These are phyloP conservation scores for Coemansia sp. DNA, from an alignment of 192 early-diverging fungal species.

Conservation along the genomic window DNA sequence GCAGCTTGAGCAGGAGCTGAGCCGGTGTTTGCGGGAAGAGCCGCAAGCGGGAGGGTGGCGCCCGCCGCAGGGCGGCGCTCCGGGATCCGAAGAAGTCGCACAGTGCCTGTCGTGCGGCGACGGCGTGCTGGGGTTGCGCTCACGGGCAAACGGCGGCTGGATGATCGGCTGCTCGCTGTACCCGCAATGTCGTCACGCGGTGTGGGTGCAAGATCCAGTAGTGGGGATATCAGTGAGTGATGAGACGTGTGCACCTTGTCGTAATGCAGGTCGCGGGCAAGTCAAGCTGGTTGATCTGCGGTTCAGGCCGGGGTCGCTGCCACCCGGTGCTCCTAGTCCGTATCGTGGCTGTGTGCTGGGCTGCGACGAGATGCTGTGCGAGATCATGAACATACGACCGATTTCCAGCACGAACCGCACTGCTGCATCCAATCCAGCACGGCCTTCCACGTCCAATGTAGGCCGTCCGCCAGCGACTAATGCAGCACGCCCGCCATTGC, in stretches of 20 bases:
- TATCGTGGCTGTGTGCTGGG: slow-evolving; percentile 38
- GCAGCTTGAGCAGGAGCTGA: slow-evolving; percentile 49
- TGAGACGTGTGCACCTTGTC: slow-evolving; percentile 30
- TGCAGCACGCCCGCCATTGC: no score
- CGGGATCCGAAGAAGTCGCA: slow-evolving; percentile 14
- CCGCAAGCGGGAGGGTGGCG: slow-evolving; percentile 11
- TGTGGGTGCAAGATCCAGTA: slow-evolving; percentile 46
- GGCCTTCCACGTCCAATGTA: no score
- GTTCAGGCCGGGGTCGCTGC: slow-evolving; percentile 27
- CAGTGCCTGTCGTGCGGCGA: slow-evolving; percentile 19
- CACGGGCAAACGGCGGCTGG: slow-evolving; percentile 14
- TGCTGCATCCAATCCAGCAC: no score
- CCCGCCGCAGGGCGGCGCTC: background rate
- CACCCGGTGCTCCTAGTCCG: slow-evolving; percentile 24
- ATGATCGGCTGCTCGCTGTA: slow-evolving; percentile 49
- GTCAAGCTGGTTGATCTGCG: slow-evolving; percentile 27
- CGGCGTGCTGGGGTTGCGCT: slow-evolving; percentile 10
- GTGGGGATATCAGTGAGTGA: slow-evolving; percentile 3
- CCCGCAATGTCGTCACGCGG: slow-evolving; percentile 42
- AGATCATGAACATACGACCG: slow-evolving; percentile 20
- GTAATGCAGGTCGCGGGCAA: background rate
- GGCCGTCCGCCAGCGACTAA: no score
- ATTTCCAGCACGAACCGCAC: background rate
- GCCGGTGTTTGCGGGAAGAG: slow-evolving; percentile 28
- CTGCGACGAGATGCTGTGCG: slow-evolving; percentile 46